Evolutionary conservation across 2,329 filamentous ascomycete species (phyloP).

Genomic region (Fusarium guadeloupense): DNA sequence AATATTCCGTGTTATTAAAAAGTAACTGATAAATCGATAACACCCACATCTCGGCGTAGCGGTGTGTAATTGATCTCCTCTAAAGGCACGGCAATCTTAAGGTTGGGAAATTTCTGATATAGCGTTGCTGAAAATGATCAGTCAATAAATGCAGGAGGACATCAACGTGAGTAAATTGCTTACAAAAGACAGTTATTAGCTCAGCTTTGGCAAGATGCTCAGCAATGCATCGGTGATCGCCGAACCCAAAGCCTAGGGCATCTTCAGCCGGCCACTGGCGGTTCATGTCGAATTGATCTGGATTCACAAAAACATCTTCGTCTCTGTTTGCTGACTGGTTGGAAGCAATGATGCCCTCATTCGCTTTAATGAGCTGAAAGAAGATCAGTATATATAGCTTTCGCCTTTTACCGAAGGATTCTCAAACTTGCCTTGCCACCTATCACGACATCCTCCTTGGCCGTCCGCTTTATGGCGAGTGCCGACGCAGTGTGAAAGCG

Average conservation of each 20-base stretch:
- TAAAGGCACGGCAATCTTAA: slow-evolving; percentile 11
- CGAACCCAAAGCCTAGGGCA: slow-evolving; percentile 57
- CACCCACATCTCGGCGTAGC: slow-evolving; percentile 14
- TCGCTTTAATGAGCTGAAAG: slow-evolving; percentile 50
- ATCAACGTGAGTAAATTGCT: background rate
- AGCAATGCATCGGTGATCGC: slow-evolving; percentile 57
- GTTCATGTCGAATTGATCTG: slow-evolving; percentile 56
- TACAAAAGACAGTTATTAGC: slow-evolving; percentile 17
- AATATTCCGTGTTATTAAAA: background rate
- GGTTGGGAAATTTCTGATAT: slow-evolving; percentile 9
- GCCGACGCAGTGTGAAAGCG: slow-evolving; percentile 59
- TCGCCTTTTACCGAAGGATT: background rate
- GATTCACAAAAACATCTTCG: slow-evolving; percentile 53
- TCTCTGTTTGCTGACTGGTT: slow-evolving; percentile 60
- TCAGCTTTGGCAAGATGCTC: slow-evolving; percentile 52
- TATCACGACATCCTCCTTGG: slow-evolving; percentile 57
- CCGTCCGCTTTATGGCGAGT: slow-evolving; percentile 57
- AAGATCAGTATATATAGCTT: background rate
- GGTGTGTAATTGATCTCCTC: slow-evolving; percentile 24
- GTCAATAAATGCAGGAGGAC: fast-evolving
- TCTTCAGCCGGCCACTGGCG: slow-evolving; percentile 45
- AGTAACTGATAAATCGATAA: slow-evolving; percentile 11
- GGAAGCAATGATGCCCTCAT: slow-evolving; percentile 58
- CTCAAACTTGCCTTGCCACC: slow-evolving; percentile 49
- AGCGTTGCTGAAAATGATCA: background rate